phyloP scores from a whole-genome alignment of 176 grass and related monocot species.

The Zizania latifolia region DNA sequence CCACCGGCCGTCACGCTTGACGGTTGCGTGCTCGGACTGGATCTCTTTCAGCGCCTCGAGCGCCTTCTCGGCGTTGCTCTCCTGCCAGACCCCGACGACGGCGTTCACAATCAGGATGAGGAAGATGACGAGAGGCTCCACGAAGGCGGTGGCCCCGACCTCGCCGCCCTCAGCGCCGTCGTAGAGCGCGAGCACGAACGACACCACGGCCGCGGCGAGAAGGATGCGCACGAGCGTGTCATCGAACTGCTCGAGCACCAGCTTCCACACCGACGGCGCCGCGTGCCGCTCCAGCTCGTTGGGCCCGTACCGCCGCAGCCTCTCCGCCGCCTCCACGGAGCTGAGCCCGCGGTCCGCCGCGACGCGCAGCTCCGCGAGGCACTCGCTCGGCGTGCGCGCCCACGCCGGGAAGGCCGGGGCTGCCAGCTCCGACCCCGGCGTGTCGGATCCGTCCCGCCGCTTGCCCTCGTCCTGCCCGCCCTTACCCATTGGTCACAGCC shows the following conservation, averaged over 20 bases:
- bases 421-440: slow-evolving; percentile 11
- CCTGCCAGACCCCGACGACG: slow-evolving; percentile 98
- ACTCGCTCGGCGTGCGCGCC: slow-evolving; percentile 65
- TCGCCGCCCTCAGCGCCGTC: slow-evolving; percentile 73
- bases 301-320: slow-evolving; percentile 51
- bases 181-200: slow-evolving; percentile 79
- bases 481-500: slow-evolving; percentile 46
- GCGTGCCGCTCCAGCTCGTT: slow-evolving; percentile 94
- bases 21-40: slow-evolving; percentile 94
- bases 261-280: slow-evolving; percentile 69
- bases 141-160: slow-evolving; percentile 70
- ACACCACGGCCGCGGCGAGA: slow-evolving; percentile 77
- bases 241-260: slow-evolving; percentile 93
- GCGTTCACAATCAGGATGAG: slow-evolving; percentile 97
- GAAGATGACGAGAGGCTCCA: slow-evolving; percentile 92
- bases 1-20: slow-evolving; percentile 67
- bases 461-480: slow-evolving; percentile 62
- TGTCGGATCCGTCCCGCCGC: slow-evolving; percentile 44
- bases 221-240: slow-evolving; percentile 95
- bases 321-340: slow-evolving; percentile 51
- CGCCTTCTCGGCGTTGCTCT: slow-evolving; percentile 97
- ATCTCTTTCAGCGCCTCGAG: slow-evolving; percentile 97
- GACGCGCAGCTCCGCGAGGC: slow-evolving; percentile 71
- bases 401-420: slow-evolving; percentile 56
- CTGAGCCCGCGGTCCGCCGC: slow-evolving; percentile 56